Evolutionary conservation across 441 rosid genomes (phyloP).

Genomic region (Geranium incanum): DNA sequence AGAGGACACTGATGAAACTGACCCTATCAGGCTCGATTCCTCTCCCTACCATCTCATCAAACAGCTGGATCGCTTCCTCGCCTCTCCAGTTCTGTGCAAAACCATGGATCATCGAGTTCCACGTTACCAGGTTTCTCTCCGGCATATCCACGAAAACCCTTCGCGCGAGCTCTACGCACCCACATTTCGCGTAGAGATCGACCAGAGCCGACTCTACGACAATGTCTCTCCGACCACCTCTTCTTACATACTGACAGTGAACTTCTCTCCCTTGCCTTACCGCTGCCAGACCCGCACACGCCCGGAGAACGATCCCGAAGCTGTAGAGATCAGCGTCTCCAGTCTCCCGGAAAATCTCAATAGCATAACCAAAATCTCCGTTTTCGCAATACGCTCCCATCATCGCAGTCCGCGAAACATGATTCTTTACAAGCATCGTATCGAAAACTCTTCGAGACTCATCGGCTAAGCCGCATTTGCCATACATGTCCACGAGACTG

Average conservation of each 20-base stretch:
- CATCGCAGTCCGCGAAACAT: conserved; percentile 68
- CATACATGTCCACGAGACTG: conserved; percentile 86
- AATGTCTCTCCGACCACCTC: conserved; percentile 58
- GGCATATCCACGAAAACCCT: conserved; percentile 43
- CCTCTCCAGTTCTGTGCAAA: conserved; percentile 81
- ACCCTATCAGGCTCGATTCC: conserved; percentile 58
- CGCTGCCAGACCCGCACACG: conserved; percentile 72
- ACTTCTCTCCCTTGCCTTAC: conserved; percentile 69
- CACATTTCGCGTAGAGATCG: conserved; percentile 75
- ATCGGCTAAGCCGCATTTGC: conserved; percentile 51
- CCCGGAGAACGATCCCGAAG: conserved; percentile 75
- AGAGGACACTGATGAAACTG: conserved; percentile 67
- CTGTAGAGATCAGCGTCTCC: conserved; percentile 51
- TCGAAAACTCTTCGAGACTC: conserved; percentile 56
- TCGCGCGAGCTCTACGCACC: conserved; percentile 50
- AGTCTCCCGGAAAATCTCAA: conserved; percentile 50
- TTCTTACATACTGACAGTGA: conserved; percentile 71
- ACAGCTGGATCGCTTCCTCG: conserved; percentile 48
- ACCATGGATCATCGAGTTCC: conserved; percentile 78
- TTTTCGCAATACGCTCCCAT: conserved; percentile 73
- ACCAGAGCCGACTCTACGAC: conserved; percentile 78
- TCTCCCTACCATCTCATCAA: conserved; percentile 41
- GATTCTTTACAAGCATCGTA: conserved; percentile 55
- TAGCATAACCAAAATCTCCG: conserved; percentile 44
- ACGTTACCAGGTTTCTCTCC: conserved; percentile 51